phyloP scores from a whole-genome alignment of 164 flowering plant genomes.

The Protea cynaroides region DNA sequence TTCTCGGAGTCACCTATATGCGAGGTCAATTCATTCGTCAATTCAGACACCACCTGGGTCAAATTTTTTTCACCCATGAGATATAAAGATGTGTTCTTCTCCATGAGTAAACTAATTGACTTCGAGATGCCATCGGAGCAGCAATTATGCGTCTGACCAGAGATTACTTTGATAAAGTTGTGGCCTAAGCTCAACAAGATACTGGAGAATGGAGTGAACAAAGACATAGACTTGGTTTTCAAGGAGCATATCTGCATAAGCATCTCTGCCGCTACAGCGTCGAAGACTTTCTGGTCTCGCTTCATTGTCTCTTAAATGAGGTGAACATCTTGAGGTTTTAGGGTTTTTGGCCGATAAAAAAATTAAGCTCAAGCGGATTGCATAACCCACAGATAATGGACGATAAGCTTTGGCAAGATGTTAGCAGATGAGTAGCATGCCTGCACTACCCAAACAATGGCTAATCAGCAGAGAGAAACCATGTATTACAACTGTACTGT shows the following conservation, averaged over 20 bases:
- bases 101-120: conserved; percentile 19
- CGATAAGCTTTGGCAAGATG: no score
- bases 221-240: conserved; percentile 18
- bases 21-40: conserved; percentile 34
- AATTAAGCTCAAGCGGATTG: no score
- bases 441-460: no score
- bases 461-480: no score
- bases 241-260: conserved; percentile 12
- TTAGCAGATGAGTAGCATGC: no score
- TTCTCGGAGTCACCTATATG: conserved; percentile 18
- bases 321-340: background rate
- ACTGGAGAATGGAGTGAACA: conserved; percentile 1
- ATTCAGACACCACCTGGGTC: conserved; percentile 9
- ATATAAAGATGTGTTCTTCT: conserved; percentile 7
- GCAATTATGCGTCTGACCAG: background rate
- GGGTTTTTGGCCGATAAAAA: background rate
- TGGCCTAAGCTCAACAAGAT: background rate
- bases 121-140: conserved; percentile 6
- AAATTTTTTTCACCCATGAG: conserved; percentile 7
- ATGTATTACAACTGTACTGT: no score
- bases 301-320: conserved; percentile 22
- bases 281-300: conserved; percentile 26
- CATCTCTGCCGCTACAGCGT: conserved; percentile 19
- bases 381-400: no score
- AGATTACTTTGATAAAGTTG: conserved; percentile 3